These are phyloP conservation scores for Platanthera zijinensis DNA, from an alignment of 106 monocot species.

Conservation along the genomic window DNA sequence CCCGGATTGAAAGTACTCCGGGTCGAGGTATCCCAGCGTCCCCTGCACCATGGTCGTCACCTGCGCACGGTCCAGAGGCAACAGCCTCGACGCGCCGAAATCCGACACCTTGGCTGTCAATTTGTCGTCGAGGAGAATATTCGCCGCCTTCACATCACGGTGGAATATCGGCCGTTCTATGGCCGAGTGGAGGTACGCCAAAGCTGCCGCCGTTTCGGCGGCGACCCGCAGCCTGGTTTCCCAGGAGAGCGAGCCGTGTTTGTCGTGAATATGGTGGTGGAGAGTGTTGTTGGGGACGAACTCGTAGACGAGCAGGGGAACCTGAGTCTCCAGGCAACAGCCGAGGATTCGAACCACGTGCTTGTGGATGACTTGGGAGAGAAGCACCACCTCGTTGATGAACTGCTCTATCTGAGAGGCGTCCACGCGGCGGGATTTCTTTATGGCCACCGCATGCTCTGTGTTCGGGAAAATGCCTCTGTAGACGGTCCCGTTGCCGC, in stretches of 20 bases:
- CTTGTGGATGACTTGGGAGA: slow-evolving; percentile 30
- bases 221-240: slow-evolving; percentile 30
- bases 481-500: slow-evolving; percentile 46
- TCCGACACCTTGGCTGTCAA: slow-evolving; percentile 29
- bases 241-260: slow-evolving; percentile 19
- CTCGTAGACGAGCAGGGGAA: slow-evolving; percentile 50
- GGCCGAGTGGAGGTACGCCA: slow-evolving; percentile 32
- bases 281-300: slow-evolving; percentile 46
- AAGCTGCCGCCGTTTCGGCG: slow-evolving; percentile 21
- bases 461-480: slow-evolving; percentile 21
- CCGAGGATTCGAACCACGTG: slow-evolving; percentile 40
- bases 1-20: slow-evolving; percentile 25
- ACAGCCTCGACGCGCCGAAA: slow-evolving; percentile 26
- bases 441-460: slow-evolving; percentile 25
- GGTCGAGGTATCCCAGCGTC: slow-evolving; percentile 37
- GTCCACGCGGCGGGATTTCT: slow-evolving; percentile 16
- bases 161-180: slow-evolving; percentile 5
- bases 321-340: slow-evolving; percentile 37
- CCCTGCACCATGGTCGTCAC: slow-evolving; percentile 21
- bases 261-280: slow-evolving; percentile 21
- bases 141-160: slow-evolving; percentile 25
- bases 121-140: slow-evolving; percentile 26
- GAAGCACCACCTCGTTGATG: slow-evolving; percentile 38
- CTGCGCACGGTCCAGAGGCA: background rate
- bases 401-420: slow-evolving; percentile 34